Conservation (phyloP, 106 monocot species). For the Allium sativum region DNA sequence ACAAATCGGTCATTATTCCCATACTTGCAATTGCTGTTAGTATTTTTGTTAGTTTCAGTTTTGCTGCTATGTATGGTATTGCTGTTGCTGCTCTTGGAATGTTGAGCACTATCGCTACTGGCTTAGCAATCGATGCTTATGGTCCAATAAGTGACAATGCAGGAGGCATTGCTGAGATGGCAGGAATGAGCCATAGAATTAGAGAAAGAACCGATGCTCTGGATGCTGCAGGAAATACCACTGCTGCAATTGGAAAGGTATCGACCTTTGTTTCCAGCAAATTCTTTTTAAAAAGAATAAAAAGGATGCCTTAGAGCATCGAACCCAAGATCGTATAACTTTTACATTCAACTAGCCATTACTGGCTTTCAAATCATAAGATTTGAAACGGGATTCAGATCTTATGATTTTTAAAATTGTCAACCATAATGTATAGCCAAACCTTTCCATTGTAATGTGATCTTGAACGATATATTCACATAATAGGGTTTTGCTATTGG, state of each 20-base stretch:
- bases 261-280: neutral
- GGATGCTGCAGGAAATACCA: slow-evolving; percentile 39
- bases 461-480: too few relatives aligned
- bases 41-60: slow-evolving; percentile 38
- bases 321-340: too few relatives aligned
- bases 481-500: slow-evolving; percentile 31
- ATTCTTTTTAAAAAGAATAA: neutral
- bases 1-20: slow-evolving; percentile 36
- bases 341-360: too few relatives aligned
- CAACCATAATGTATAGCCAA: too few relatives aligned
- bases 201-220: slow-evolving; percentile 34
- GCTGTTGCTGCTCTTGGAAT: slow-evolving; percentile 39
- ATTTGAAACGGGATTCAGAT: too few relatives aligned
- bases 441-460: too few relatives aligned
- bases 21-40: slow-evolving; percentile 30
- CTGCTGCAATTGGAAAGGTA: slow-evolving; percentile 42
- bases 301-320: too few relatives aligned
- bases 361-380: too few relatives aligned
- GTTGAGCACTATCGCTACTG: slow-evolving; percentile 37
- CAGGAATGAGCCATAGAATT: slow-evolving; percentile 36
- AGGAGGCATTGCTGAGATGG: slow-evolving; percentile 41
- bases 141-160: slow-evolving; percentile 39
- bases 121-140: slow-evolving; percentile 35
- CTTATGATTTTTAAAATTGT: too few relatives aligned
- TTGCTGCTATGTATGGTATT: slow-evolving; percentile 35